Base-by-base conservation (phyloP, 345 rosid species). In the Gossypium turneri region DNA sequence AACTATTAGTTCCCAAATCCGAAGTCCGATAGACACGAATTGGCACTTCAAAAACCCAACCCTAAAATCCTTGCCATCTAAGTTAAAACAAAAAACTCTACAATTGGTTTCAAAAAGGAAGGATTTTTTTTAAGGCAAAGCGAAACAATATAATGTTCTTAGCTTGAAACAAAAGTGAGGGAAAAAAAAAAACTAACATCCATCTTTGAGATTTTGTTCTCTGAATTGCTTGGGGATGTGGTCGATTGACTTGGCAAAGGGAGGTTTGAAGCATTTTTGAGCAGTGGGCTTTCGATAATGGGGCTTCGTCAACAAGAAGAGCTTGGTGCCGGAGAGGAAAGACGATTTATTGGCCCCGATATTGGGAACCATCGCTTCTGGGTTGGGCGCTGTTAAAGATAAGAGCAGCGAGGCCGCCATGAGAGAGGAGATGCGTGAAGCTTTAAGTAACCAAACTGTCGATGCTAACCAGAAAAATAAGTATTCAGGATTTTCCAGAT, bases 141-240 rank as follows among this genome's bases (percentile, higher is more conserved):
- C 3, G 11, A 9, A 41, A 65, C 17, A 19, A 11, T 19, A 11
- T 10, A 2, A 19, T 66, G 17, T 20, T 66, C 29, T 65, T 43
- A 43, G 69, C 1, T 41, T 27, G 2, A 29, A 76, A 63, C 50
- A 13, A 38, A 12, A 12, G 38, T 34, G 1, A 43, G n/a, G 64
- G n/a, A n/a, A 9, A 22, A 44, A 9, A 56, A 69, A 29, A 51
- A n/a, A 84, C 88, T 75, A 34, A 92, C 98, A 73, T 85, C 92
- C 97, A 75, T 88, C 95, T 77, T 84, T 81, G 80, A 94, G 90
- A 72, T 94, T 92, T 58, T 91, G 86, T 73, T 85, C 78, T 56
- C 91, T 84, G 84, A 94, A 94, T 71, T 86, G 94, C 79, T 87
- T 88, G 48, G 98, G 98, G 50, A 94, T 90, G 66, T 85, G 88